A percentile compares a stretch with the other conserved stretches of the same genome.
phyloP scores from a whole-genome alignment of 768 basidiomycete genomes.

The Austroboletus festivus region DNA sequence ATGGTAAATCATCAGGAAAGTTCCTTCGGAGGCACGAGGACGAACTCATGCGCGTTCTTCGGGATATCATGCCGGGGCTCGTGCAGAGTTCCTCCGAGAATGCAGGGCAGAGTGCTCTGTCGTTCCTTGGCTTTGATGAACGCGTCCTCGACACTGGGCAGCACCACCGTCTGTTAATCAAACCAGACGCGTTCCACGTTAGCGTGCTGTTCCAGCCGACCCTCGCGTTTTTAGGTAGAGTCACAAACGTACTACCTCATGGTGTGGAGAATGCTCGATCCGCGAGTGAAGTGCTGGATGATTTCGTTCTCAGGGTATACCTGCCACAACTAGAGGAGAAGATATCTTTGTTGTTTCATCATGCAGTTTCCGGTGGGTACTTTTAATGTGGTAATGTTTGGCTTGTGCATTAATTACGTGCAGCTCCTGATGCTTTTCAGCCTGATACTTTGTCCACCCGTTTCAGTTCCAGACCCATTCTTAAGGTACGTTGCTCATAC shows the following conservation, averaged over 20 bases:
- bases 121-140: conserved; percentile 67
- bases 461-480: conserved; percentile 69
- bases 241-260: conserved; percentile 68
- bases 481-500: conserved; percentile 52
- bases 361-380: conserved; percentile 68
- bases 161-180: conserved; percentile 81
- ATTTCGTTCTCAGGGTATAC: conserved; percentile 91
- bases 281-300: conserved; percentile 76
- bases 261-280: conserved; percentile 63
- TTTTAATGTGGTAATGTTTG: background rate
- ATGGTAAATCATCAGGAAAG: conserved; percentile 66
- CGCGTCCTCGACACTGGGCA: conserved; percentile 68
- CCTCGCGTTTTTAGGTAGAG: conserved; percentile 73
- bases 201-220: conserved; percentile 94
- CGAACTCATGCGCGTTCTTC: conserved; percentile 75
- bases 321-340: conserved; percentile 95
- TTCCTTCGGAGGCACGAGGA: conserved; percentile 77
- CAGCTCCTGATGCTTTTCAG: conserved; percentile 85
- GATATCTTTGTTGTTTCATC: conserved; percentile 82
- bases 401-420: conserved; percentile 2
- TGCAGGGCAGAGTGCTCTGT: conserved; percentile 55
- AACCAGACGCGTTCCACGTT: conserved; percentile 93
- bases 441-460: conserved; percentile 67
- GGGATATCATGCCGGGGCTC: conserved; percentile 91
- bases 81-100: conserved; percentile 69